Evolutionary conservation across 257 asterid species (phyloP).

Genomic region (Plantago major): DNA sequence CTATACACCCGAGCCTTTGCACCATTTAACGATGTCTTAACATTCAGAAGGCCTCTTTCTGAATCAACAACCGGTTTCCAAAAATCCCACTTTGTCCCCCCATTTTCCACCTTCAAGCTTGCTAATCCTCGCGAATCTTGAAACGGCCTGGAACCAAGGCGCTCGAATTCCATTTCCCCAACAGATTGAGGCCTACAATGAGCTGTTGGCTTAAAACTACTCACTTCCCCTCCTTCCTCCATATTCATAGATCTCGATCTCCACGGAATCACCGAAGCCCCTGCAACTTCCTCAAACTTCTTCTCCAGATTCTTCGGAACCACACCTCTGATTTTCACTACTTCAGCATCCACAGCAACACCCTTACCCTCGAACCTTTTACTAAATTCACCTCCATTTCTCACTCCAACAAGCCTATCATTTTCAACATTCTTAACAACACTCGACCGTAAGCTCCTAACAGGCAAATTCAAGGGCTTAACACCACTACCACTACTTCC

Average conservation of each 20-base stretch:
- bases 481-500: slow-evolving; percentile 30
- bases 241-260: slow-evolving; percentile 42
- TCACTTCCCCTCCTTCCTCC: slow-evolving; percentile 33
- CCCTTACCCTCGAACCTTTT: slow-evolving; percentile 22
- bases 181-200: slow-evolving; percentile 55
- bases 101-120: slow-evolving; percentile 22
- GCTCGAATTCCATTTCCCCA: slow-evolving; percentile 51
- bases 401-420: slow-evolving; percentile 10
- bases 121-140: slow-evolving; percentile 29
- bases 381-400: slow-evolving; percentile 12
- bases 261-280: slow-evolving; percentile 35
- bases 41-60: slow-evolving; percentile 19
- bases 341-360: slow-evolving; percentile 26
- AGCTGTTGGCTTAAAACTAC: slow-evolving; percentile 15
- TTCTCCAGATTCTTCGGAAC: slow-evolving; percentile 54
- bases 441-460: slow-evolving; percentile 65
- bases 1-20: slow-evolving; percentile 23
- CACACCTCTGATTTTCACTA: slow-evolving; percentile 41
- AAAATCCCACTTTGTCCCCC: slow-evolving; percentile 22
- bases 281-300: slow-evolving; percentile 51
- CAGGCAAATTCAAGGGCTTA: slow-evolving; percentile 73
- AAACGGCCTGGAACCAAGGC: slow-evolving; percentile 32
- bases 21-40: slow-evolving; percentile 20
- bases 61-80: slow-evolving; percentile 23
- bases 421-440: slow-evolving; percentile 26